Evolutionary conservation across 805 yeast genomes (phyloP).

Genomic region (Ogataea saltuana): DNA sequence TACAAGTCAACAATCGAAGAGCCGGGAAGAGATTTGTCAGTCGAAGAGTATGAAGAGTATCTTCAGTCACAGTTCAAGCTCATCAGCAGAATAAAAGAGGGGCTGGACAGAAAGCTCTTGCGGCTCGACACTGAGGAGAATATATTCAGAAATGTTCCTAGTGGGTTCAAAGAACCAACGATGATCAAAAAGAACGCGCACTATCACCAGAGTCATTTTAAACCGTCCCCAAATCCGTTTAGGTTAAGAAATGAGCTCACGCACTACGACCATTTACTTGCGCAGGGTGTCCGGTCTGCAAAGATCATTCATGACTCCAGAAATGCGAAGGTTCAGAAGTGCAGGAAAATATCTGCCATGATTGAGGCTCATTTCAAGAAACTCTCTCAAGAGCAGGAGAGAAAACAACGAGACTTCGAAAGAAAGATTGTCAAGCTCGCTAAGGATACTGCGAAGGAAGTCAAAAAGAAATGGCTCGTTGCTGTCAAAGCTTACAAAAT

Average conservation of each 20-base stretch:
- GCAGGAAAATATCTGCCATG: conserved; percentile 75
- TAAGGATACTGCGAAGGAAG: conserved; percentile 78
- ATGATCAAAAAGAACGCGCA: conserved; percentile 37
- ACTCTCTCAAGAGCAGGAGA: conserved; percentile 84
- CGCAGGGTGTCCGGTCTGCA: conserved; percentile 74
- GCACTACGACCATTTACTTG: conserved; percentile 69
- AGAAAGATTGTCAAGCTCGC: conserved; percentile 69
- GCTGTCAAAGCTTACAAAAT: conserved; percentile 81
- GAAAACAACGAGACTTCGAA: conserved; percentile 73
- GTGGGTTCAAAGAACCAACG: conserved; percentile 41
- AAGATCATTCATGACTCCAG: conserved; percentile 67
- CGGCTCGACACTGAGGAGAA: conserved; percentile 46
- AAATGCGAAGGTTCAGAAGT: conserved; percentile 61
- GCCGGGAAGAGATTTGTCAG: conserved; percentile 45
- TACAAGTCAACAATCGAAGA: conserved; percentile 59
- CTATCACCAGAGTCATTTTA: conserved; percentile 31
- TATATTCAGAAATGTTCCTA: conserved; percentile 47
- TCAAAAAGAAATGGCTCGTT: conserved; percentile 84
- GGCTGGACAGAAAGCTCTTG: conserved; percentile 45
- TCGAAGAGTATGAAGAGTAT: conserved; percentile 61
- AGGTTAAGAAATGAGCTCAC: conserved; percentile 42
- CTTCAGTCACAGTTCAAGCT: conserved; percentile 52
- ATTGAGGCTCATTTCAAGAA: conserved; percentile 85
- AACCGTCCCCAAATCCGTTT: conserved; percentile 45
- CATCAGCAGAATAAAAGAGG: conserved; percentile 46